phyloP scores from a whole-genome alignment of 306 rosid genomes.

The Ormosia emarginata region DNA sequence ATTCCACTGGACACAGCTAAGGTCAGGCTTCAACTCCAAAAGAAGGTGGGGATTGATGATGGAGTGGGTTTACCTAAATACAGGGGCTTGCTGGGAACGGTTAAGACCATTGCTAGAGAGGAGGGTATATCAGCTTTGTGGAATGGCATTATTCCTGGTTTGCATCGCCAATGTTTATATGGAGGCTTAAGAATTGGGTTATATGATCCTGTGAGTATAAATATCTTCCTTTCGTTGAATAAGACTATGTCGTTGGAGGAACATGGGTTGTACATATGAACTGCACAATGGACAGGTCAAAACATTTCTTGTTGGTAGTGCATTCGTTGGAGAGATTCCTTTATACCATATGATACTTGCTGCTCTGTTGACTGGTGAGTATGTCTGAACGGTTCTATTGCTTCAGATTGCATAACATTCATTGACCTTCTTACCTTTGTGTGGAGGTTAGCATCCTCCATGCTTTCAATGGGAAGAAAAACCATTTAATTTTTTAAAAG shows the following conservation, averaged over 20 bases:
- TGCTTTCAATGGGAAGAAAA: background rate
- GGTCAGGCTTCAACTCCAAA: conserved; percentile 96
- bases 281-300: conserved; percentile 72
- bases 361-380: conserved; percentile 89
- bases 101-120: conserved; percentile 84
- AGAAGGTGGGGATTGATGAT: conserved; percentile 49
- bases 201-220: conserved; percentile 92
- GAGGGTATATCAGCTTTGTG: conserved; percentile 86
- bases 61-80: conserved; percentile 57
- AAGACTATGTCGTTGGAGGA: conserved; percentile 28
- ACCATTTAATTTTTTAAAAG: background rate
- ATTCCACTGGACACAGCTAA: conserved; percentile 92
- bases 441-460: background rate
- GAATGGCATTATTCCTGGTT: conserved; percentile 94
- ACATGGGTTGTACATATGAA: conserved; percentile 41
- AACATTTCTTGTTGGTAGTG: conserved; percentile 76
- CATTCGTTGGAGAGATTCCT: conserved; percentile 80
- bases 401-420: background rate
- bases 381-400: background rate
- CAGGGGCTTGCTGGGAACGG: conserved; percentile 70
- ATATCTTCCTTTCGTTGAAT: conserved; percentile 24
- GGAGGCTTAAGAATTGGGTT: conserved; percentile 97
- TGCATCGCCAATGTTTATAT: conserved; percentile 90
- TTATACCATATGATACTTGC: conserved; percentile 81
- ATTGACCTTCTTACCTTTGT: background rate